A percentile compares a stretch with the other conserved stretches of the same genome.
These are phyloP conservation scores for Urtica urens DNA, from an alignment of 306 rosid genomes.

Conservation along the genomic window DNA sequence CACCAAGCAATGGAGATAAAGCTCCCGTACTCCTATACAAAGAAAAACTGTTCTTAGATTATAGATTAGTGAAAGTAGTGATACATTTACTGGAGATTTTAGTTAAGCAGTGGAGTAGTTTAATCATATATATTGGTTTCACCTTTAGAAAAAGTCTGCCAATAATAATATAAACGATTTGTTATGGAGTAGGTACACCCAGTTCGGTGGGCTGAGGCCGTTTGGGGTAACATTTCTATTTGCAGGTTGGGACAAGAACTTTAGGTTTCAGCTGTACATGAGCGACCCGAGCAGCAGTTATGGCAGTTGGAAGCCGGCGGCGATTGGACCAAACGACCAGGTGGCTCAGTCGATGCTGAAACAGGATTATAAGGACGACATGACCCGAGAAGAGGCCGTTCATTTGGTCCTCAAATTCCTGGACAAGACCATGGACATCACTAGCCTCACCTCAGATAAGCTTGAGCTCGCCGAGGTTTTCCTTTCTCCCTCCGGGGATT, in stretches of 20 bases:
- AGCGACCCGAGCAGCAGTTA: conserved; percentile 34
- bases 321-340: conserved; percentile 34
- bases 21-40: too few species aligned
- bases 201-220: conserved; percentile 32
- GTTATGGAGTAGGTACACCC: conserved; percentile 12
- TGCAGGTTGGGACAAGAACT: conserved; percentile 34
- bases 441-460: conserved; percentile 33
- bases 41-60: too few species aligned
- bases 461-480: conserved; percentile 34
- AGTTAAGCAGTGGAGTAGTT: too few species aligned
- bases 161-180: too few species aligned
- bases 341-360: conserved; percentile 35
- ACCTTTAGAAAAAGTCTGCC: too few species aligned
- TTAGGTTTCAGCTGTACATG: conserved; percentile 28
- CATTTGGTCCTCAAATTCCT: conserved; percentile 34
- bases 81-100: too few species aligned
- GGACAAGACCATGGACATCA: conserved; percentile 39
- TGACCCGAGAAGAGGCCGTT: conserved; percentile 28
- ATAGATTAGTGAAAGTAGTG: too few species aligned
- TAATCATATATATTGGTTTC: too few species aligned
- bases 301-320: conserved; percentile 32
- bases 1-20: conserved; percentile 25
- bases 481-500: conserved; percentile 24
- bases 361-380: conserved; percentile 29
- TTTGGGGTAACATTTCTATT: conserved; percentile 30